These are phyloP conservation scores for Aechmea fasciata DNA, from an alignment of 176 grass and related monocot genomes.

Conservation along the genomic window DNA sequence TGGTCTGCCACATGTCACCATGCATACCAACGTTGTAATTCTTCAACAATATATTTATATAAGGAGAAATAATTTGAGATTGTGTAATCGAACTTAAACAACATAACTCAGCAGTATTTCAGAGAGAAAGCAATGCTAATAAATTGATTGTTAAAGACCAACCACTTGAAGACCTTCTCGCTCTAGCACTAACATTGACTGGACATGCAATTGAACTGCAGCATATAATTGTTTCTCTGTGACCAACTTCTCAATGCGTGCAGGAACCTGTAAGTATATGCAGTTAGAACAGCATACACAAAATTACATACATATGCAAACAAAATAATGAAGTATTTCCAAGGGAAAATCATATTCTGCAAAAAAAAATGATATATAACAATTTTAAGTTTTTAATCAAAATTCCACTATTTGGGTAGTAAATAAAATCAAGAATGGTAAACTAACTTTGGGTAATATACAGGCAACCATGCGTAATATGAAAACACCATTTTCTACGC, in stretches of 20 bases:
- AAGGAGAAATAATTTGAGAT: neutral
- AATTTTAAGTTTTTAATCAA: no score
- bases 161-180: slow-evolving; percentile 99
- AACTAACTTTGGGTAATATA: no score
- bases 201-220: slow-evolving; percentile 91
- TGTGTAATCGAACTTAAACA: neutral
- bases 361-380: no score
- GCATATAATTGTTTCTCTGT: slow-evolving; percentile 88
- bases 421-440: no score
- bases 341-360: no score
- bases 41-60: neutral
- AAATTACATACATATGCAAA: neutral
- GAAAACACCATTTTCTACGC: no score
- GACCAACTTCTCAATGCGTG: slow-evolving; percentile 82
- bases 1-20: neutral
- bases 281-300: slow-evolving; percentile 6
- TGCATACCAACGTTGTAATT: neutral
- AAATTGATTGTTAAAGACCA: slow-evolving; percentile 22
- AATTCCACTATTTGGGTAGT: no score
- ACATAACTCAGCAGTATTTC: neutral
- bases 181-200: slow-evolving; percentile 81
- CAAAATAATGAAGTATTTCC: neutral
- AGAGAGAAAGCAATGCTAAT: neutral
- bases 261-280: slow-evolving; percentile 57
- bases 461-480: no score